These are phyloP conservation scores for Penicillium waksmanii DNA, from an alignment of 495 filamentous ascomycete species.

Conservation along the genomic window DNA sequence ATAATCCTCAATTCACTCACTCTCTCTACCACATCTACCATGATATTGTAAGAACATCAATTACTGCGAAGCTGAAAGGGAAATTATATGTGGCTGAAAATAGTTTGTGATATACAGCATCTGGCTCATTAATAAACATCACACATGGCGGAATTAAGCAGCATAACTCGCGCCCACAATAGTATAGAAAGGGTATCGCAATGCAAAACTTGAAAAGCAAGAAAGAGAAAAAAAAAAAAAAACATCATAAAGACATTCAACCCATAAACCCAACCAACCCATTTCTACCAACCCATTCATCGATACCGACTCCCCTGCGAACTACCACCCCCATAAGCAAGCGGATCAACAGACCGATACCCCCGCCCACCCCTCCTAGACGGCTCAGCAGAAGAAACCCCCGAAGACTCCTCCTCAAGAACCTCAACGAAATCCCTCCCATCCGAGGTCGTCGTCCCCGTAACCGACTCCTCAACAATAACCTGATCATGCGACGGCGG, in stretches of 20 bases:
- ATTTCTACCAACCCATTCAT: not conserved
- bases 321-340: conserved; percentile 37
- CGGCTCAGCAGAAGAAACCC: conserved; percentile 21
- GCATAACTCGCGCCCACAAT: too few species aligned
- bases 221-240: not conserved
- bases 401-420: conserved; percentile 36
- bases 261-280: not conserved
- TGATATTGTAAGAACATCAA: not conserved
- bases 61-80: not conserved
- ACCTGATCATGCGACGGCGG: conserved; percentile 26
- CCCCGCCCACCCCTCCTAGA: conserved; percentile 28
- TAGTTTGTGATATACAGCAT: too few species aligned
- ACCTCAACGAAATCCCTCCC: conserved; percentile 39
- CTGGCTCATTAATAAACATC: too few species aligned
- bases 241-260: not conserved
- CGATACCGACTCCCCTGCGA: conserved; percentile 24
- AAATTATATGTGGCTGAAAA: too few species aligned
- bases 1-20: conserved; percentile 2
- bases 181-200: too few species aligned
- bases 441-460: conserved; percentile 24
- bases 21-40: not conserved
- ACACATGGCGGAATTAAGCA: too few species aligned
- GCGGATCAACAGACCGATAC: conserved; percentile 30
- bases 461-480: conserved; percentile 35
- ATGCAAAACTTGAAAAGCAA: too few species aligned